Evolutionary conservation across 768 basidiomycete genomes (phyloP).

Genomic region (Leccinum aurantiacum): DNA sequence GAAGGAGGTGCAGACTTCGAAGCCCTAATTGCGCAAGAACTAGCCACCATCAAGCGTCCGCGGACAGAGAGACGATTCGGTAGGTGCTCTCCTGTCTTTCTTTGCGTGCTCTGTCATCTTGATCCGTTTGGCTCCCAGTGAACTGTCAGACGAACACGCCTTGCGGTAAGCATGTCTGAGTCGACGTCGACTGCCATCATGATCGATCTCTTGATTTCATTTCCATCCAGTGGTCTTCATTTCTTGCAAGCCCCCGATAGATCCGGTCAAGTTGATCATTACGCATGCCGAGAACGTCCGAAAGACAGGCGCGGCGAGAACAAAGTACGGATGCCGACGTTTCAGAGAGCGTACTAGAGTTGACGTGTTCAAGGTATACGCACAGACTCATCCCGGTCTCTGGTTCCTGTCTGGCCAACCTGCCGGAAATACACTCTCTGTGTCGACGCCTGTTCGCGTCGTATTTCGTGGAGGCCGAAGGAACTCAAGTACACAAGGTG

Average conservation of each 20-base stretch:
- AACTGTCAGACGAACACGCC: slow-evolving; percentile 80
- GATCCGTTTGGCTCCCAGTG: slow-evolving; percentile 38
- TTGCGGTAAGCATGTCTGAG: slow-evolving; percentile 50
- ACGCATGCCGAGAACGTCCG: slow-evolving; percentile 64
- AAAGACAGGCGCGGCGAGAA: slow-evolving; percentile 60
- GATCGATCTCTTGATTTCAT: slow-evolving; percentile 1
- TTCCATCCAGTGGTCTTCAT: slow-evolving; percentile 66
- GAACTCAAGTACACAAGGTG: slow-evolving; percentile 47
- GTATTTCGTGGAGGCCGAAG: slow-evolving; percentile 50
- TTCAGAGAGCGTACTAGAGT: neutral
- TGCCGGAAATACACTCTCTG: slow-evolving; percentile 65
- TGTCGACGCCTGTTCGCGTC: slow-evolving; percentile 53
- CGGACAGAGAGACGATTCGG: slow-evolving; percentile 65
- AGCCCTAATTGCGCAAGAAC: slow-evolving; percentile 67
- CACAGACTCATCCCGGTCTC: slow-evolving; percentile 74
- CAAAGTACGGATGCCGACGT: slow-evolving; percentile 45
- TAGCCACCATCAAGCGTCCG: slow-evolving; percentile 68
- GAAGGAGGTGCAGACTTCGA: slow-evolving; percentile 57
- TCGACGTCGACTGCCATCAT: neutral
- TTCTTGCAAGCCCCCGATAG: slow-evolving; percentile 73
- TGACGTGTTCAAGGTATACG: slow-evolving; percentile 48
- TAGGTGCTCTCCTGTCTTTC: slow-evolving; percentile 30
- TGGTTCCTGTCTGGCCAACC: slow-evolving; percentile 63
- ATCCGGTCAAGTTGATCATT: slow-evolving; percentile 69
- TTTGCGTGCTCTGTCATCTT: neutral